phyloP scores from a whole-genome alignment of 2,329 filamentous ascomycete species.

The Passalora sequoiae region DNA sequence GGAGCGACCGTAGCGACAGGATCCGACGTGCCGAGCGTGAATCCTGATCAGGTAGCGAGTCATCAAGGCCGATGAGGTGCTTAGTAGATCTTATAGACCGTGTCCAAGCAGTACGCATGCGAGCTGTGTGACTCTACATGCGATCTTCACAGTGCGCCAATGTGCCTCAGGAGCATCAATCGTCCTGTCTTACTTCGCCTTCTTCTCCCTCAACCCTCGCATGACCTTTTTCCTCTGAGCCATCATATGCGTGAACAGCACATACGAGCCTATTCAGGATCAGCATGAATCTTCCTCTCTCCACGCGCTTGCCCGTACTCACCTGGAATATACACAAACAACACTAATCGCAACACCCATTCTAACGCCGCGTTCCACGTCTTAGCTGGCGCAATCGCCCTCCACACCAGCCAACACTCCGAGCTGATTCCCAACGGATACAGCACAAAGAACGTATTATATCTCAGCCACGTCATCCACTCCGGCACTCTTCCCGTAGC shows the following conservation, averaged over 20 bases:
- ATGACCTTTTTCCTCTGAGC: conserved; percentile 76
- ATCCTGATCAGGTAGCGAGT: not conserved
- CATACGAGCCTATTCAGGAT: conserved; percentile 59
- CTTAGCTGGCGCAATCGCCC: conserved; percentile 56
- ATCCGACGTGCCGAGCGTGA: conserved; percentile 35
- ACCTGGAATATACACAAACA: conserved; percentile 78
- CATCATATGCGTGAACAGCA: conserved; percentile 94
- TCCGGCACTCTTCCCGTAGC: conserved; percentile 52
- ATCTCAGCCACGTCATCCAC: conserved; percentile 70
- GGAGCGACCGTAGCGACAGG: conserved; percentile 43
- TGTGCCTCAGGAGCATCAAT: no score
- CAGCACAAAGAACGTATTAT: conserved; percentile 88
- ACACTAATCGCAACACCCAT: conserved; percentile 58
- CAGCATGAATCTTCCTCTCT: conserved; percentile 12
- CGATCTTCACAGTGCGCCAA: no score
- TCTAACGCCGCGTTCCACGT: conserved; percentile 49
- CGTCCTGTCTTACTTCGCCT: conserved; percentile 19
- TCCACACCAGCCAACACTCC: conserved; percentile 76
- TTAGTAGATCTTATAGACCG: no score
- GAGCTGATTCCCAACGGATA: conserved; percentile 89
- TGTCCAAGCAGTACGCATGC: no score
- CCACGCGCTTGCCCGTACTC: conserved; percentile 33
- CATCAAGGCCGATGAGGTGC: not conserved
- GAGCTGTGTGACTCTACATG: no score
- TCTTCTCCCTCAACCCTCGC: conserved; percentile 53